Evolutionary conservation across 116 monocot species (phyloP).

Genomic region (Cymodocea nodosa): DNA sequence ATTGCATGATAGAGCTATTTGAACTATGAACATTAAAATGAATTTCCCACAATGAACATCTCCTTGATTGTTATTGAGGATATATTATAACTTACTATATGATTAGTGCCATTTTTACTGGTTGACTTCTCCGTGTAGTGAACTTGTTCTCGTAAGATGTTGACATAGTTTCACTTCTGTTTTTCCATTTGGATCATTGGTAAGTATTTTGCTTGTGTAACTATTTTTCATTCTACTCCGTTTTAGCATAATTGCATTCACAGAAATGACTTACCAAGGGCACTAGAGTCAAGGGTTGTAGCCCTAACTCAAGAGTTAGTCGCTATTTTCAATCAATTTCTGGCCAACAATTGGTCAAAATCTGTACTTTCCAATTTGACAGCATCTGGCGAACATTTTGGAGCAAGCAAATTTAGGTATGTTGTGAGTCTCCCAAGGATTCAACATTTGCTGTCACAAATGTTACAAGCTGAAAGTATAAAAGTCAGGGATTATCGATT

Average conservation of each 20-base stretch:
- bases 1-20: too few species aligned
- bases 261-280: conserved; percentile 78
- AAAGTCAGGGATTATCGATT: conserved; percentile 86
- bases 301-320: conserved; percentile 62
- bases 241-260: not conserved
- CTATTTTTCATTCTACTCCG: conserved; percentile 3
- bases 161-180: too few species aligned
- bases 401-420: conserved; percentile 60
- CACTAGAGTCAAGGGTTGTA: conserved; percentile 60
- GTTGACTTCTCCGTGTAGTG: too few species aligned
- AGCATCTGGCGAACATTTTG: conserved; percentile 68
- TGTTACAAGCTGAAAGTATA: conserved; percentile 75
- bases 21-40: too few species aligned
- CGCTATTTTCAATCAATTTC: conserved; percentile 32
- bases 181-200: conserved; percentile 12
- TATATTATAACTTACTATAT: too few species aligned
- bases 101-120: too few species aligned
- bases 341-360: conserved; percentile 32
- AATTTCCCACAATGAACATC: too few species aligned
- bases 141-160: too few species aligned
- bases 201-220: conserved; percentile 16
- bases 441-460: conserved; percentile 82
- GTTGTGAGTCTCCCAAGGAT: conserved; percentile 5
- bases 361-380: conserved; percentile 48
- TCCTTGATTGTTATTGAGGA: too few species aligned